Evolutionary conservation across 441 rosid species (phyloP).

Genomic region (Kokia cookei): DNA sequence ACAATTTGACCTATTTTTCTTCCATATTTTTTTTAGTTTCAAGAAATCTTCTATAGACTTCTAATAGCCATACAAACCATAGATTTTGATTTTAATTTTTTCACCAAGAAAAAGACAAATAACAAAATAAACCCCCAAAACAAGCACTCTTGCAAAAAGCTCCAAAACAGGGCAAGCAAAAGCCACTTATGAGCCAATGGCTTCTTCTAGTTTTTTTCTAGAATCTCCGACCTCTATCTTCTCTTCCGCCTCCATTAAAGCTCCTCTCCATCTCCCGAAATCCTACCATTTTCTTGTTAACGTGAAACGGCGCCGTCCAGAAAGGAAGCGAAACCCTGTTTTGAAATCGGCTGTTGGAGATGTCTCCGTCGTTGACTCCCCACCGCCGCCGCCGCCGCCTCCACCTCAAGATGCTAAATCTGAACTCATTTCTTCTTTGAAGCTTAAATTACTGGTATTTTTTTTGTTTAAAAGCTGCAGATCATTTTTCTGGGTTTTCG

Average conservation of each 20-base stretch:
- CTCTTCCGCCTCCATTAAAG: constrained; percentile 3
- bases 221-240: background rate
- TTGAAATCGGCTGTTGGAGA: constrained; percentile 41
- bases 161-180: background rate
- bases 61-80: no score
- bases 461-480: background rate
- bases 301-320: background rate
- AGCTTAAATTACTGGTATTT: constrained; percentile 68
- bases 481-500: background rate
- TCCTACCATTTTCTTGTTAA: constrained; percentile 4
- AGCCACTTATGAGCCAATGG: constrained; percentile 16
- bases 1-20: no score
- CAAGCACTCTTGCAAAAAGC: no score
- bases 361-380: constrained; percentile 32
- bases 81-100: no score
- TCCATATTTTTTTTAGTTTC: no score
- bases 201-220: constrained; percentile 8
- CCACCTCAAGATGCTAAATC: constrained; percentile 10
- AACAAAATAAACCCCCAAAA: no score
- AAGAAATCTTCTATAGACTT: no score
- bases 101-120: no score
- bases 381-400: constrained; percentile 1
- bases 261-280: background rate
- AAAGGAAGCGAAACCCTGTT: constrained; percentile 13
- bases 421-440: constrained; percentile 31